Conservation (phyloP, 2,329 filamentous ascomycete genomes). For the Claviceps quebecensis region DNA sequence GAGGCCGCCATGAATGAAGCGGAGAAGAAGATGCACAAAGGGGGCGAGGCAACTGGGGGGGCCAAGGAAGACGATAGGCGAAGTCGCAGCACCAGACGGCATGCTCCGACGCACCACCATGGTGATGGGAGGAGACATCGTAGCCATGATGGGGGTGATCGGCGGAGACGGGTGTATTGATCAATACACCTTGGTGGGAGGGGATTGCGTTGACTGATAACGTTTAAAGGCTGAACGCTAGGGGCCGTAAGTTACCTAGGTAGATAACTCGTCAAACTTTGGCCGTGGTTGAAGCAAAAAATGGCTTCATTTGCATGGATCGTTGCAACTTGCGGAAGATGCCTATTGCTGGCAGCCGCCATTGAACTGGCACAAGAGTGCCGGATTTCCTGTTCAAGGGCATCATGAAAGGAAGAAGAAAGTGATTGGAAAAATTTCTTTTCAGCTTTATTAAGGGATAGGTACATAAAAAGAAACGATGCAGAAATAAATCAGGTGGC, state of each 20-base stretch:
- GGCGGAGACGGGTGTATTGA: not conserved
- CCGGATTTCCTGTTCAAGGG: no score
- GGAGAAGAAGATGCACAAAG: slow-evolving; percentile 5
- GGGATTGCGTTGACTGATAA: not conserved
- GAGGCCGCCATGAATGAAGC: slow-evolving; percentile 6
- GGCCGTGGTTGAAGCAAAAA: no score
- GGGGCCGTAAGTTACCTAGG: not conserved
- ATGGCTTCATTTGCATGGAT: no score
- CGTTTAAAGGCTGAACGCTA: not conserved
- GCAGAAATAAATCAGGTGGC: no score
- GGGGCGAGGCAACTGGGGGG: not conserved
- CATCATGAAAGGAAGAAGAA: no score
- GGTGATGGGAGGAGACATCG: not conserved
- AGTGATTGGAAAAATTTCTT: no score
- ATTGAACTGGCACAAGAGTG: no score
- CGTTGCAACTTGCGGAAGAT: no score
- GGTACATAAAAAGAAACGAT: no score
- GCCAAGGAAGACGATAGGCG: not conserved
- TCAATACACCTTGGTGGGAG: not conserved
- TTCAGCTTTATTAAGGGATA: no score
- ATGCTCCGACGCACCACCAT: not conserved
- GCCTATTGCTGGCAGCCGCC: no score
- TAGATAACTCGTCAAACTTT: no score
- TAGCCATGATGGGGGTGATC: not conserved
- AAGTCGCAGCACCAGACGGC: not conserved